Evolutionary conservation across 805 yeast genomes (phyloP), one percentile per base, ranked within the genome.

Genomic region (Metschnikowia peoriensis): DNA sequence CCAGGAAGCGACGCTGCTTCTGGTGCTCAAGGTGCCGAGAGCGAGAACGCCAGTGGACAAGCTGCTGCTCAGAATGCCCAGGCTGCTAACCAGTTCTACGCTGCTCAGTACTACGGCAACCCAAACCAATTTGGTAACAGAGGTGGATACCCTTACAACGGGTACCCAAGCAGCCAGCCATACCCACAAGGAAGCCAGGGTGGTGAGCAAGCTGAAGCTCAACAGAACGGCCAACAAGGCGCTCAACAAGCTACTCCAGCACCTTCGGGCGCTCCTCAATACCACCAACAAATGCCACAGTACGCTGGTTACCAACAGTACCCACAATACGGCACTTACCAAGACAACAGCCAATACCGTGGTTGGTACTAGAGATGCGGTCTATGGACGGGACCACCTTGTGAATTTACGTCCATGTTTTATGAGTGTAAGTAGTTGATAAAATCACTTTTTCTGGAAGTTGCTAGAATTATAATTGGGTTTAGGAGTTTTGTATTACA

Each of bases 231-330:
- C 11, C 66, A 58, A 38, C 70, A 66, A 49, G 63, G 56, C 15
- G 63, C 66, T 32, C 66, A 63, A 34, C 67, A 57, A 28, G 41
- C 52, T 6, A 17, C 48, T 15, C 53, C 49, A 3, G 54, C 54
- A 35, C 61, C 61, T 35, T 49, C 58, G 28, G 58, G 50, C 15
- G 56, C 53, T 28, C 63, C 63, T 22, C 66, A 63, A 51, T 61
- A 64, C 49, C 68, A 69, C 29, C 72, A 70, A 52, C 78, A 74
- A 61, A 65, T 67, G 52, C 78, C 77, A 28, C 77, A 74, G 62
- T 75, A 70, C 58, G 77, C 71, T 41, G 77, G 67, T n/a, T 75
- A 73, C 60, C 79, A 75, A 61, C 79, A 75, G 61, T 75, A 73
- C 63, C 78, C 79, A 11, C 79, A 75, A 62, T 75, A 73, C 57